These are phyloP conservation scores for Parathielavia hyrcaniae DNA, from an alignment of 495 filamentous ascomycete species.

Conservation along the genomic window DNA sequence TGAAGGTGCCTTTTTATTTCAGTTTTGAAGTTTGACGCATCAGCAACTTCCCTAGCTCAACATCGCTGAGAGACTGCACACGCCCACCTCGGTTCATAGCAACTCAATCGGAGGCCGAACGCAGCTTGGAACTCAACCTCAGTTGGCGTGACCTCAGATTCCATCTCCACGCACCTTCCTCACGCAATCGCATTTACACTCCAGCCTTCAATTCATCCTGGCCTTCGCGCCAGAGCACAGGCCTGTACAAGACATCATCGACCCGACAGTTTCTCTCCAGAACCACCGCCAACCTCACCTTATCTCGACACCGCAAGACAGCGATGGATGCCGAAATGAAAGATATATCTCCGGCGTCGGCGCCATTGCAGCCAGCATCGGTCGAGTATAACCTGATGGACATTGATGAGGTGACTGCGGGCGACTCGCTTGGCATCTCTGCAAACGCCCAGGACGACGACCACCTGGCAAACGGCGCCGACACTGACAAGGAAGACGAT, in stretches of 20 bases:
- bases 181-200: background rate
- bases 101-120: background rate
- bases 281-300: too few relatives aligned
- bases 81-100: too few relatives aligned
- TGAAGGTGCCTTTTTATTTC: too few relatives aligned
- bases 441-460: background rate
- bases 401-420: background rate
- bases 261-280: background rate
- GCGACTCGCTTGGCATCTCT: background rate
- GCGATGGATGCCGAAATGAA: constrained; percentile 1
- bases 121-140: background rate
- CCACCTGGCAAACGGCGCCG: background rate
- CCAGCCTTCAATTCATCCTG: too few relatives aligned
- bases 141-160: too few relatives aligned
- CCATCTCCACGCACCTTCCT: background rate
- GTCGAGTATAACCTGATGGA: constrained; percentile 4
- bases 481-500: constrained; percentile 25
- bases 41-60: too few relatives aligned
- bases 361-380: background rate
- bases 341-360: background rate
- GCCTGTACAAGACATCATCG: background rate
- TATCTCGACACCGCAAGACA: too few relatives aligned
- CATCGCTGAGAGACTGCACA: background rate
- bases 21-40: too few relatives aligned
- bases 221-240: background rate